phyloP scores from a whole-genome alignment of 306 rosid genomes.

The Ziziphus jujuba region DNA sequence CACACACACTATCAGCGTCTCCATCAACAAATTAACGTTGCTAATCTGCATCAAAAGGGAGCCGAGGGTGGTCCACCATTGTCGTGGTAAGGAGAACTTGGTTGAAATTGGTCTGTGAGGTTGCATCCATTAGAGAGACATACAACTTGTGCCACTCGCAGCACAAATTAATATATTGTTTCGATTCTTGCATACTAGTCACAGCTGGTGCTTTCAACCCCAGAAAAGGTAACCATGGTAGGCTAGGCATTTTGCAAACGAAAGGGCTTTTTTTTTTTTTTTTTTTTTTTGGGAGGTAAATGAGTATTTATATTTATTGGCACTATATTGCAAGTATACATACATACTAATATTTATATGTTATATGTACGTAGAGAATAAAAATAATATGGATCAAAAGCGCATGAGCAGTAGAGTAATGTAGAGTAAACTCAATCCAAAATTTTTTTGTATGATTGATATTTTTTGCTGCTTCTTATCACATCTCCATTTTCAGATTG shows the following conservation, averaged over 20 bases:
- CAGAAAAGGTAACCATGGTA: too few relatives aligned
- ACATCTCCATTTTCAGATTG: conserved; percentile 81
- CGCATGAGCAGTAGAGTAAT: conserved; percentile 8
- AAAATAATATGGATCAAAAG: conserved; percentile 39
- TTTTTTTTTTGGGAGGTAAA: too few relatives aligned
- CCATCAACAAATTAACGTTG: conserved; percentile 37
- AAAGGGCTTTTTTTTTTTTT: too few relatives aligned
- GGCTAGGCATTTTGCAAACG: too few relatives aligned
- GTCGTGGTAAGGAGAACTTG: conserved; percentile 30
- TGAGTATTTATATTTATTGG: conserved; percentile 41
- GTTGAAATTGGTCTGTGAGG: conserved; percentile 31
- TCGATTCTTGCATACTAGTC: conserved; percentile 14
- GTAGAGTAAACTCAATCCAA: conserved; percentile 45
- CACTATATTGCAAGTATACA: conserved; percentile 56
- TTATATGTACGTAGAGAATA: conserved; percentile 49
- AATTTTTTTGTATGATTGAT: conserved; percentile 26
- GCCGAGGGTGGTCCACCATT: conserved; percentile 47
- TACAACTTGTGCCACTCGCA: conserved; percentile 22
- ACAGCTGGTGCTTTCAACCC: background rate
- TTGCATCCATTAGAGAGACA: conserved; percentile 31
- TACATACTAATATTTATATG: conserved; percentile 58
- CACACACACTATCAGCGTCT: conserved; percentile 40
- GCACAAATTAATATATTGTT: background rate
- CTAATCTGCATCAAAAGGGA: conserved; percentile 35
- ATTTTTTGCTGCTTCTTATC: conserved; percentile 14